Evolutionary conservation across 495 filamentous ascomycete genomes (phyloP).

Genomic region (Xylaria curta): DNA sequence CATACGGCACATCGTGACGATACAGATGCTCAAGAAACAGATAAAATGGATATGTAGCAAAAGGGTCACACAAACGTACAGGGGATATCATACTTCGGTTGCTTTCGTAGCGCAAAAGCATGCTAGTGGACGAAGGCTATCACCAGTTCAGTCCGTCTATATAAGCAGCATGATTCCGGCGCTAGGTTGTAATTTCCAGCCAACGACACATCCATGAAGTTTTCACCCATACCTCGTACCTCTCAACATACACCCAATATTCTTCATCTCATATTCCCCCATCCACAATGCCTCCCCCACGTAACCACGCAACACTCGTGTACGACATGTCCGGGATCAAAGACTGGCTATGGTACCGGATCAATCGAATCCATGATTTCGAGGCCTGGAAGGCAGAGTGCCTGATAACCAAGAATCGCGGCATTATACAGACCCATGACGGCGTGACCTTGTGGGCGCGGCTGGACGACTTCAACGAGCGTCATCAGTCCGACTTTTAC

Average conservation of each 20-base stretch:
- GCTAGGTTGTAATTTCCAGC: neutral
- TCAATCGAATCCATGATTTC: neutral
- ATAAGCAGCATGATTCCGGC: neutral
- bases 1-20: neutral
- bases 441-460: slow-evolving; percentile 5
- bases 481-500: neutral
- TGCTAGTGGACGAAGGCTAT: neutral
- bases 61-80: neutral
- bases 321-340: neutral
- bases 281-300: neutral
- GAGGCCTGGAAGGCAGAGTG: neutral
- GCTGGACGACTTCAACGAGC: neutral
- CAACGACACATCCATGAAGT: neutral
- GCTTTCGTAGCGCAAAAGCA: neutral
- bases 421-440: neutral
- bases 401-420: neutral
- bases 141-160: neutral
- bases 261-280: neutral
- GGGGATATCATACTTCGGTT: neutral
- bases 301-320: neutral
- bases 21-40: neutral
- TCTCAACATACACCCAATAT: neutral
- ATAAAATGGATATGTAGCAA: neutral
- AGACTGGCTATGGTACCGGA: neutral
- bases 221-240: neutral